Evolutionary conservation across 495 filamentous ascomycete species (phyloP), one percentile per base, ranked within the genome.

Genomic region (Poronia punctata): DNA sequence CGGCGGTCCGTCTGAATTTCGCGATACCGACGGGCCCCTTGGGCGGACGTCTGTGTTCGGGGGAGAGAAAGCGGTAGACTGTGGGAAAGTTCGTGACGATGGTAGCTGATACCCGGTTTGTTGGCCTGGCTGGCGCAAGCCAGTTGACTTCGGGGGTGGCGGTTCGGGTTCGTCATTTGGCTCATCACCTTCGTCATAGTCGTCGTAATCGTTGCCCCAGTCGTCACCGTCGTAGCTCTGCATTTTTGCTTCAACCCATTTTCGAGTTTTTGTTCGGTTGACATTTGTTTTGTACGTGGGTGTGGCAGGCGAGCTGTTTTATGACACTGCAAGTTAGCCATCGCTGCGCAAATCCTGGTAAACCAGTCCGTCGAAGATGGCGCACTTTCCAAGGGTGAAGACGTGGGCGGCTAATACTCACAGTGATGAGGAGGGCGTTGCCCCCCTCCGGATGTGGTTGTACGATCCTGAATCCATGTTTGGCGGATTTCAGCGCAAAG

Each of bases 151-250:
- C 59, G 52, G 56, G 53, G 37, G 50, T 41, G 45, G 40, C 45
- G 36, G 57, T 53, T 54, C 49, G 32, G 36, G 68, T 39, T 46
- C 68, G 59, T 40, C 49, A 66, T 56, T 62, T 62, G 68, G 62
- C 10, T 76, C 68, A 68, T 61, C 17, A 61, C 79, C 70, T 20
- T 78, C 81, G 49, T 86, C 79, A 35, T 89, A 85, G 43, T 88
- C 82, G 26, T 83, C 75, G 9, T 84, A 79, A 30, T 90, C 84
- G 23, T 86, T 84, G 28, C 88, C 92, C 86, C 92, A 96, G 52
- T 95, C 90, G 49, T 86, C 88, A 44, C 89, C 92, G 53, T 89
- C 92, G 53, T 98, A 98, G 43, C 82, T 82, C 43, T 80, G 78
- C 25, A 79, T 71, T 58, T 90, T 93, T 16, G 92, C 92, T 52